phyloP scores from a whole-genome alignment of 805 yeast species.

The Hanseniaspora jakobsenii region DNA sequence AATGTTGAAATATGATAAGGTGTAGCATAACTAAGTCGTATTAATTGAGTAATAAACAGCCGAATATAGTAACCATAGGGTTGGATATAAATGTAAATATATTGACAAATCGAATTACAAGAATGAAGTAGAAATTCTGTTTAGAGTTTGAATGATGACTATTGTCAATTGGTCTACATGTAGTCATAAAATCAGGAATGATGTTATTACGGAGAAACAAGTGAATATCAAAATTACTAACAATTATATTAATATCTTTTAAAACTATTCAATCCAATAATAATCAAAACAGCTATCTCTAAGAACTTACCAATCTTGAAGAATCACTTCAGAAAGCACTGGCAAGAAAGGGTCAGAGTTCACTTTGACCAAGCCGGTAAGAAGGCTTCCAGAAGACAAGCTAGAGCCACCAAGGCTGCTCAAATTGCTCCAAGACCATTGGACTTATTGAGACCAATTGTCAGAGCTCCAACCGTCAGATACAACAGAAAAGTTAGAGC shows the following conservation, averaged over 20 bases:
- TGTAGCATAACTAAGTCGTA: too few species aligned
- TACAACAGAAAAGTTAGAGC: constrained; percentile 99
- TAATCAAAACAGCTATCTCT: constrained; percentile 66
- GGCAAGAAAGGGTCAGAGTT: constrained; percentile 99
- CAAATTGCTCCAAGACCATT: constrained; percentile 94
- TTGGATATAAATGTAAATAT: too few species aligned
- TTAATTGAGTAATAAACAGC: too few species aligned
- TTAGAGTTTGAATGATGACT: too few species aligned
- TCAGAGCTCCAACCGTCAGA: constrained; percentile 96
- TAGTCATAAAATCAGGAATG: too few species aligned
- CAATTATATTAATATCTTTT: constrained; percentile 4
- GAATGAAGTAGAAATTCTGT: too few species aligned
- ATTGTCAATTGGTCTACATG: too few species aligned
- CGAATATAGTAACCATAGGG: too few species aligned
- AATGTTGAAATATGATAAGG: too few species aligned
- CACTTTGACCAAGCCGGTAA: constrained; percentile 99
- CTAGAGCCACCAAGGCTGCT: constrained; percentile 91
- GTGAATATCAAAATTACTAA: not conserved
- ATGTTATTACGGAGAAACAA: too few species aligned
- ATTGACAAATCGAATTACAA: too few species aligned
- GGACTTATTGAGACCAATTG: constrained; percentile 92
- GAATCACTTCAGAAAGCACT: constrained; percentile 99
- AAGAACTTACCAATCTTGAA: constrained; percentile 98
- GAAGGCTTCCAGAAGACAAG: constrained; percentile 91
- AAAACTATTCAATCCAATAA: not conserved